Evolutionary conservation across 192 early-diverging fungal species (phyloP).

Genomic region (Coemansia asiatica): DNA sequence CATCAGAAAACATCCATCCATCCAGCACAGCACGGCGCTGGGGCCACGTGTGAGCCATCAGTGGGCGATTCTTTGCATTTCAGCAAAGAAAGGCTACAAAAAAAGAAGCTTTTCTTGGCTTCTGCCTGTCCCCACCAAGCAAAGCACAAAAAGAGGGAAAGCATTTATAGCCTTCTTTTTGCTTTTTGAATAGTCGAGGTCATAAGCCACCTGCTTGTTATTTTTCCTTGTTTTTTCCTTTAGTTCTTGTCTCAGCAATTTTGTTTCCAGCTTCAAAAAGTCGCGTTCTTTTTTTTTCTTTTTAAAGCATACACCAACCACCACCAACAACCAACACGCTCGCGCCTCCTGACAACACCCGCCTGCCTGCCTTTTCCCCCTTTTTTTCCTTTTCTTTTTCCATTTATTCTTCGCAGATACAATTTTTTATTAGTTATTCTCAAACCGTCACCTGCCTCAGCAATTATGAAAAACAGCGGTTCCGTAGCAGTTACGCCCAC

Average conservation of each 20-base stretch:
- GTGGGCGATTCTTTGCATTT: not conserved
- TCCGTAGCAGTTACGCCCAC: constrained; percentile 29
- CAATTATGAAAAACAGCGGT: constrained; percentile 12
- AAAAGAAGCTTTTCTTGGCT: not conserved
- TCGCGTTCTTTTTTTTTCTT: not conserved
- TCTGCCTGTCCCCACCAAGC: not conserved
- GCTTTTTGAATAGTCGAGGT: too few relatives aligned
- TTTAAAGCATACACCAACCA: constrained; percentile 1
- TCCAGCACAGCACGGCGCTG: not conserved
- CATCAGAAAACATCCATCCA: not conserved
- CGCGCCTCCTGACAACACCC: not conserved
- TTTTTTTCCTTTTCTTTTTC: not conserved
- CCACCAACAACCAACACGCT: not conserved
- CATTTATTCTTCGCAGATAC: not conserved
- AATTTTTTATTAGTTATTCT: not conserved
- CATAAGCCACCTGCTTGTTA: not conserved
- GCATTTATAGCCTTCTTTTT: too few relatives aligned
- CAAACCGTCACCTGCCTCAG: not conserved
- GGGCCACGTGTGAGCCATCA: constrained; percentile 3
- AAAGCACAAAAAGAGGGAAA: not conserved
- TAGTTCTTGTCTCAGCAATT: not conserved
- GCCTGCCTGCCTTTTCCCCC: too few relatives aligned
- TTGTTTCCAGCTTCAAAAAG: not conserved
- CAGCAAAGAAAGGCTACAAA: not conserved
- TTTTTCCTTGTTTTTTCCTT: constrained; percentile 1